Evolutionary conservation across 2,329 filamentous ascomycete species (phyloP).

Genomic region (Ophidiomyces ophidiicola): DNA sequence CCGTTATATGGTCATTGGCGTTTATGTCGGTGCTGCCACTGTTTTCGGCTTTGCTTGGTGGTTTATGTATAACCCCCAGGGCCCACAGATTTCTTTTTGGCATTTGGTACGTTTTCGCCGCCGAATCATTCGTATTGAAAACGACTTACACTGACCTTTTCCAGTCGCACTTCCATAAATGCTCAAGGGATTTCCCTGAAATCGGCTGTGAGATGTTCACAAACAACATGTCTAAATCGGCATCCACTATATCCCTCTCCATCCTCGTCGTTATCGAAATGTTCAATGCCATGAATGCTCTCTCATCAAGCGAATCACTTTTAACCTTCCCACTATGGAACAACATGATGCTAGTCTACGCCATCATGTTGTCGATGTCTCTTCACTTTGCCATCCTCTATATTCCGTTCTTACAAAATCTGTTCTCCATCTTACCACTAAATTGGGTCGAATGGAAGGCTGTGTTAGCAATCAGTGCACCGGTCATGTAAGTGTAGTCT

Average conservation of each 20-base stretch:
- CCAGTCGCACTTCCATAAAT: constrained; percentile 79
- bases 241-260: constrained; percentile 84
- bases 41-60: constrained; percentile 99
- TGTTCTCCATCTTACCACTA: constrained; percentile 86
- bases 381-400: constrained; percentile 93
- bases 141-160: constrained; percentile 9
- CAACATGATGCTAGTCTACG: constrained; percentile 97
- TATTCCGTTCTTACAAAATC: constrained; percentile 69
- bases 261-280: constrained; percentile 95
- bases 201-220: constrained; percentile 88
- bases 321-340: constrained; percentile 91
- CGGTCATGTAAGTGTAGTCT: constrained; percentile 62
- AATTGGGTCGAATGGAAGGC: constrained; percentile 85
- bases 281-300: constrained; percentile 97
- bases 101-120: constrained; percentile 53
- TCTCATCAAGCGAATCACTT: constrained; percentile 89
- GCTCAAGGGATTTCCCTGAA: constrained; percentile 70
- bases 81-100: constrained; percentile 81
- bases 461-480: constrained; percentile 73
- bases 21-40: constrained; percentile 86
- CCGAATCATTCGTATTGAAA: not conserved
- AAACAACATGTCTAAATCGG: constrained; percentile 73
- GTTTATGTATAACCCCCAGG: constrained; percentile 91
- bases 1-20: constrained; percentile 91
- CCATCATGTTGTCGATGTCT: constrained; percentile 82